Percentiles rank a stretch among this genome's conserved stretches.
Evolutionary conservation across 768 basidiomycete genomes (phyloP).

Genomic region (Phaeolepiota aurea): DNA sequence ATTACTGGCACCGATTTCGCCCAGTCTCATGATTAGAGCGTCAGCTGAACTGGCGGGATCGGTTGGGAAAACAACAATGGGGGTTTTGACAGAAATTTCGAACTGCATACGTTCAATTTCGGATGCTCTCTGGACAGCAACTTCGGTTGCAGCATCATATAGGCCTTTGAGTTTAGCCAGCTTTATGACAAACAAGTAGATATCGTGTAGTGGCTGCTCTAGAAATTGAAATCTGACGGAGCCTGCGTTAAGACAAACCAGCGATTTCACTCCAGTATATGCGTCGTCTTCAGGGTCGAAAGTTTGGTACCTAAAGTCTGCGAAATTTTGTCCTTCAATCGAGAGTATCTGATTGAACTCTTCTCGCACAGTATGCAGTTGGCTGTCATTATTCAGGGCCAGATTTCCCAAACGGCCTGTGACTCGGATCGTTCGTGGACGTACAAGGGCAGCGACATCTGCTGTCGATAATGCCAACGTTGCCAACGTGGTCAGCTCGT

Average conservation of each 20-base stretch:
- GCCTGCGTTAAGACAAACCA: conserved; percentile 74
- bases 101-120: conserved; percentile 94
- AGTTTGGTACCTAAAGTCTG: conserved; percentile 90
- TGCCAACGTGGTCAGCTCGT: conserved; percentile 62
- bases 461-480: conserved; percentile 89
- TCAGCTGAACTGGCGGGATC: conserved; percentile 55
- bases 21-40: conserved; percentile 72
- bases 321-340: conserved; percentile 91
- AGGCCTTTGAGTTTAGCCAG: conserved; percentile 88
- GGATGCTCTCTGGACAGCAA: conserved; percentile 86
- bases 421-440: conserved; percentile 65
- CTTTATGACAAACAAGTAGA: conserved; percentile 76
- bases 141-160: conserved; percentile 91
- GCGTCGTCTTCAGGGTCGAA: conserved; percentile 66
- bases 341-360: conserved; percentile 83
- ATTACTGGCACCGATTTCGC: conserved; percentile 83
- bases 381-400: conserved; percentile 68
- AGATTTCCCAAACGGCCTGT: conserved; percentile 79
- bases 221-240: conserved; percentile 87
- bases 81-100: conserved; percentile 82
- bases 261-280: conserved; percentile 77
- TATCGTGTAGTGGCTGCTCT: conserved; percentile 82
- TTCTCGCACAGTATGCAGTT: conserved; percentile 37
- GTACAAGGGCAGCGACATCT: conserved; percentile 70
- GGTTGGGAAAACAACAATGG: conserved; percentile 84